These are phyloP conservation scores for Cyclotella atomus DNA, from an alignment of 108 stramenopile genomes.

Conservation along the genomic window DNA sequence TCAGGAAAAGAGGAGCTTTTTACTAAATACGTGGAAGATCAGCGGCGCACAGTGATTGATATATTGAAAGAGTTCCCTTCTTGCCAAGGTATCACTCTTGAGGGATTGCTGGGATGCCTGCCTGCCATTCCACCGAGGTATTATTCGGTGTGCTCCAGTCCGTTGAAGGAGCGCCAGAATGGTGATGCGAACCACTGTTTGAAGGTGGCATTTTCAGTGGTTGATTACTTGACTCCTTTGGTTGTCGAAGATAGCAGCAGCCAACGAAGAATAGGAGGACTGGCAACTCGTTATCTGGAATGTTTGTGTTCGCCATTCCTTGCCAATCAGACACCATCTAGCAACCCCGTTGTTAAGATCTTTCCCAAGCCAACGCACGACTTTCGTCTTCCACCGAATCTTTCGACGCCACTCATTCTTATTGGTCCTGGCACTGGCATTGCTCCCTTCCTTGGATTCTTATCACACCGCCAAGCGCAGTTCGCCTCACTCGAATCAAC, in stretches of 20 bases:
- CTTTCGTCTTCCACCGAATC: constrained; percentile 80
- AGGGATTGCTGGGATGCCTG: constrained; percentile 70
- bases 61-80: constrained; percentile 90
- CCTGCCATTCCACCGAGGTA: constrained; percentile 87
- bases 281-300: constrained; percentile 85
- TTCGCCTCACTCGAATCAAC: constrained; percentile 39
- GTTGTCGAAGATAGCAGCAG: constrained; percentile 33
- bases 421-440: constrained; percentile 99
- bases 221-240: constrained; percentile 81
- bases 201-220: constrained; percentile 90
- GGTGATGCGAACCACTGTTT: constrained; percentile 29
- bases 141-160: constrained; percentile 93
- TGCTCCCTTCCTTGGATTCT: constrained; percentile 96
- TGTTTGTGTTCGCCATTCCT: constrained; percentile 65
- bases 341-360: constrained; percentile 59
- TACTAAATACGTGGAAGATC: constrained; percentile 66
- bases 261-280: constrained; percentile 68
- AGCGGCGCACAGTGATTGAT: constrained; percentile 77
- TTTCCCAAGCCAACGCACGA: constrained; percentile 87
- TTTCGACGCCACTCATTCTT: constrained; percentile 85
- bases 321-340: constrained; percentile 11
- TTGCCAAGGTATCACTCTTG: constrained; percentile 71
- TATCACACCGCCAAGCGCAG: constrained; percentile 77
- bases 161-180: constrained; percentile 57
- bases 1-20: constrained; percentile 49